Evolutionary conservation across 345 rosid species (phyloP).

Genomic region (Melaleuca alternifolia): DNA sequence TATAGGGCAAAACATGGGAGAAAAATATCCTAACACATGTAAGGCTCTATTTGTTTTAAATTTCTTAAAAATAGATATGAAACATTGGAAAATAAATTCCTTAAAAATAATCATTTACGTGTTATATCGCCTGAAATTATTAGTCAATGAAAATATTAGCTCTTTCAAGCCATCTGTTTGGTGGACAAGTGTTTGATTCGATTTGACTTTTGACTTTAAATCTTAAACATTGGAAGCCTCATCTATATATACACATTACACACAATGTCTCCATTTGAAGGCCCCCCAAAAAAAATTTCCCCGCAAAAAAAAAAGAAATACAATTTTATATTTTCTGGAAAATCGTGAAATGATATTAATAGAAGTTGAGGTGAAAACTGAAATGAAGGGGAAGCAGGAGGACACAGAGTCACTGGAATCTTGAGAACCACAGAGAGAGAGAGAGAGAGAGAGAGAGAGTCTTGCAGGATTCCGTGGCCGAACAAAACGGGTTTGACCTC

Average conservation of each 20-base stretch:
- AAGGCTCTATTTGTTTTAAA: not conserved
- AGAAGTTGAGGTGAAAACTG: not conserved
- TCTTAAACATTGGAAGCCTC: not conserved
- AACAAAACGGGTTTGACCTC: not conserved
- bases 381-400: not conserved
- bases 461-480: not conserved
- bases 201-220: not conserved
- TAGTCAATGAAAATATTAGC: too few relatives aligned
- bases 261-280: not conserved
- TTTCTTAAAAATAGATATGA: too few relatives aligned
- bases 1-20: not conserved
- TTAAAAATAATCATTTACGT: too few relatives aligned
- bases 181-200: rapidly evolving
- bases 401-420: not conserved
- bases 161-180: not conserved
- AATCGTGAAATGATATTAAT: not conserved
- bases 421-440: not conserved
- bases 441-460: not conserved
- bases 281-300: too few relatives aligned
- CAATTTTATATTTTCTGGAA: too few relatives aligned
- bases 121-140: too few relatives aligned
- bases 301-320: too few relatives aligned
- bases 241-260: not conserved
- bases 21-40: not conserved
- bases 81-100: too few relatives aligned